These are phyloP conservation scores for Barnettozyma populi DNA, from an alignment of 805 yeast species.

Conservation along the genomic window DNA sequence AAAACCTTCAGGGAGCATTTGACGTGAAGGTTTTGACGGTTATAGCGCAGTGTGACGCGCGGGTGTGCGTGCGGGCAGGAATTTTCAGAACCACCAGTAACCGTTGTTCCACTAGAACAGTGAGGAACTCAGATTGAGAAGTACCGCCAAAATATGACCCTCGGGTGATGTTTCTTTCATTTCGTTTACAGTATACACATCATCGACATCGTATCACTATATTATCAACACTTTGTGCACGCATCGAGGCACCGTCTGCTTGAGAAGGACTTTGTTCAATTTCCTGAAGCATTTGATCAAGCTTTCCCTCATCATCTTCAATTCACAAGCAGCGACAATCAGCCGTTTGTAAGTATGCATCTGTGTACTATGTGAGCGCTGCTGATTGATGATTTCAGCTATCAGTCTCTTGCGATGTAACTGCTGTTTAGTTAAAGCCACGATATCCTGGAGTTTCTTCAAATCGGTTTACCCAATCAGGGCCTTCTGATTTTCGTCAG, in stretches of 20 bases:
- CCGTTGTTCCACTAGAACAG: too few relatives aligned
- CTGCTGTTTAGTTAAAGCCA: conserved; percentile 39
- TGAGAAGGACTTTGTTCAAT: conserved; percentile 12
- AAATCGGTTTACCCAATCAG: conserved; percentile 2
- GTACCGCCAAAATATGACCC: too few relatives aligned
- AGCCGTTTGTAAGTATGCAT: conserved; percentile 65
- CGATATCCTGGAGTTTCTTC: conserved; percentile 21
- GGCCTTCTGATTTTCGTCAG: background rate
- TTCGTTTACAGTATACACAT: too few relatives aligned
- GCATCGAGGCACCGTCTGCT: background rate
- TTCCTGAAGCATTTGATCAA: conserved; percentile 50
- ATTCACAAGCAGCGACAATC: conserved; percentile 65
- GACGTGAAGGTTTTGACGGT: too few relatives aligned
- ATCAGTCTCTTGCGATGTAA: conserved; percentile 33
- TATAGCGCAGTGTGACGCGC: too few relatives aligned
- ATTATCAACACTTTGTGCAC: background rate
- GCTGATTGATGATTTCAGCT: conserved; percentile 27
- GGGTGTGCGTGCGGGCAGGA: too few relatives aligned
- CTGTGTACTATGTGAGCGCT: conserved; percentile 34
- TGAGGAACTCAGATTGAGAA: too few relatives aligned
- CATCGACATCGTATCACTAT: background rate
- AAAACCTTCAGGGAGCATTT: too few relatives aligned
- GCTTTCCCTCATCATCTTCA: conserved; percentile 60
- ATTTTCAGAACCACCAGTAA: too few relatives aligned
- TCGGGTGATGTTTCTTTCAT: too few relatives aligned